Evolutionary conservation across 768 basidiomycete genomes (phyloP).

Genomic region (Rhodosporidiobolus sp.): DNA sequence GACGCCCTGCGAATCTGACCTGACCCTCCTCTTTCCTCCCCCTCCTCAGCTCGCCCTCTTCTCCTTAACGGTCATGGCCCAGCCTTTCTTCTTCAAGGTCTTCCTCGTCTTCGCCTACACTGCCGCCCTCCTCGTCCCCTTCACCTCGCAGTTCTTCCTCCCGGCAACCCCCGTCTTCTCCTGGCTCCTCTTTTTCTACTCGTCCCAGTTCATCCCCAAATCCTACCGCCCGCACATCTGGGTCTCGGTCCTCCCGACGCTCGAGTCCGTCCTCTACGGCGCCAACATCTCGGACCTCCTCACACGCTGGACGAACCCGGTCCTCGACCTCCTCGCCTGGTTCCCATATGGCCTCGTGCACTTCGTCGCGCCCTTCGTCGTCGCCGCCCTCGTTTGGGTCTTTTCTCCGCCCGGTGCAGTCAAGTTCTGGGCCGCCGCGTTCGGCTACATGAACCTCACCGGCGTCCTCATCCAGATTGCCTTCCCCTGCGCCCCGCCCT

Average conservation of each 20-base stretch:
- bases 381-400: conserved; percentile 82
- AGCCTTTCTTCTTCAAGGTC: conserved; percentile 54
- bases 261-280: conserved; percentile 91
- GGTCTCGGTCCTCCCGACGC: conserved; percentile 86
- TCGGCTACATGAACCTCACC: conserved; percentile 87
- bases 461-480: conserved; percentile 85
- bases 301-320: conserved; percentile 85
- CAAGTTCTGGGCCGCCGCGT: conserved; percentile 76
- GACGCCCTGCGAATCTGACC: background rate
- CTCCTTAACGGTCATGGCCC: conserved; percentile 34
- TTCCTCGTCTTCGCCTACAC: conserved; percentile 63
- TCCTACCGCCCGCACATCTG: conserved; percentile 70
- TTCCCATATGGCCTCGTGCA: conserved; percentile 93
- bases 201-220: conserved; percentile 77
- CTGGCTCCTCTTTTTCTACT: conserved; percentile 83
- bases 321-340: conserved; percentile 93
- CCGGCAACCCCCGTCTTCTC: conserved; percentile 81
- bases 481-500: conserved; percentile 86
- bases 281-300: conserved; percentile 97
- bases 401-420: conserved; percentile 73
- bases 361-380: conserved; percentile 79
- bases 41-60: conserved; percentile 35
- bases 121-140: conserved; percentile 69
- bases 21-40: too few relatives aligned
- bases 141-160: conserved; percentile 60